Evolutionary conservation across 148 eudicot species (phyloP), one percentile per base, ranked within the genome.

Genomic region (Camellia lanceoleosa): DNA sequence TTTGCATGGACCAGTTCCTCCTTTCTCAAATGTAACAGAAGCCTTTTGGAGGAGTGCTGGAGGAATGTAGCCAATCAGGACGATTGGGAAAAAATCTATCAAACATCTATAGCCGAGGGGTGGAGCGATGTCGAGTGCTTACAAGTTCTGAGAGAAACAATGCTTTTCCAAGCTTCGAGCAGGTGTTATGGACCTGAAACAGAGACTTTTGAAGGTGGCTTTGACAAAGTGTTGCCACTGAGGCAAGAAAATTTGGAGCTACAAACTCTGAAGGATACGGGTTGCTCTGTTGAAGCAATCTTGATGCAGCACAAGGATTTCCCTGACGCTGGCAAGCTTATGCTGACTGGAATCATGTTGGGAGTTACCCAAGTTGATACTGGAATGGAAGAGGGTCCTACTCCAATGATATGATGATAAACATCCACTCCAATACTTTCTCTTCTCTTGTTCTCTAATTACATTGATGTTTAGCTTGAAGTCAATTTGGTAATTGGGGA

Each of bases 271-370:
- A 92, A 72, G 79, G 92, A 88, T 66, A 51, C 74, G 8, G 84
- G 85, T 63, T 88, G 88, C 20, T 95, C 97, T 46, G 98, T 96
- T 2, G 99, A 96, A 84, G 85, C 82, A 15, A 88, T 94, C 52
- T 78, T 96, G 83, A 92, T 90, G 99, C 99, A 91, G 88, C 99
- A 96, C 84, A 96, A 88, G 85, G 95, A 92, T 78, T 96, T 85
- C 79, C 83, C 98, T 0, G 95, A 89, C 58, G 95, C 95, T 0
- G 98, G 95, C 63, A 92, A 91, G 89, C 78, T 96, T 79, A 96
- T 94, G 97, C 79, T 96, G 71, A 90, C 91, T 23, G 93, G 98
- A 30, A 73, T 94, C 46, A 90, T 91, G 95, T 56, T 89, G 72
- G 99, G 95, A 62, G 82, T 78, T 56, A 84, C 75, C 5, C 79